A percentile compares a stretch with the other conserved stretches of the same genome.
Evolutionary conservation across 306 rosid genomes (phyloP).

Genomic region (Vicia faba): DNA sequence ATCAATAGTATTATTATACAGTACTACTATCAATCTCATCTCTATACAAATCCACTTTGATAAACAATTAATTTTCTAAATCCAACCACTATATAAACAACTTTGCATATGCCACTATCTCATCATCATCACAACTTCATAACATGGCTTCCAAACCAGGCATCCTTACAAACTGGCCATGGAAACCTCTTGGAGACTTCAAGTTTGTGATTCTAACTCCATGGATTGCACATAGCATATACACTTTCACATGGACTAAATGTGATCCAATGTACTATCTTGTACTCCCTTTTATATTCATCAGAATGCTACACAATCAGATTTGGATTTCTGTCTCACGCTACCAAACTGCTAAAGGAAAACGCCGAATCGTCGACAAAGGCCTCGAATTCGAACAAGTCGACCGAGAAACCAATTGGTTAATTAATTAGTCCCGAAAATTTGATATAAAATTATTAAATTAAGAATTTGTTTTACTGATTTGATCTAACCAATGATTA

Average conservation of each 20-base stretch:
- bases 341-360: constrained; percentile 52
- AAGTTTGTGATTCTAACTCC: constrained; percentile 53
- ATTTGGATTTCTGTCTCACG: constrained; percentile 67
- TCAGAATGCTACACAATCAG: constrained; percentile 60
- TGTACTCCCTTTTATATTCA: constrained; percentile 46
- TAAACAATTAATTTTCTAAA: neutral
- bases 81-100: neutral
- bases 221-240: constrained; percentile 51
- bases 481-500: neutral
- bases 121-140: neutral
- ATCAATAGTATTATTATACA: too few species aligned
- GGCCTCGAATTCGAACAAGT: constrained; percentile 68
- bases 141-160: constrained; percentile 73
- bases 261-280: constrained; percentile 41
- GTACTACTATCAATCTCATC: too few species aligned
- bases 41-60: neutral
- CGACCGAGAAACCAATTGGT: constrained; percentile 69
- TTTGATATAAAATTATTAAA: neutral
- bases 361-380: constrained; percentile 50
- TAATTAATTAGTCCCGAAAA: constrained; percentile 36
- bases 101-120: neutral
- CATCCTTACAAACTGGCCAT: constrained; percentile 64
- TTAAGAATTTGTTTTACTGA: neutral
- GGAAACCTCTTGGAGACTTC: constrained; percentile 57
- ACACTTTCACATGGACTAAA: constrained; percentile 32